These are phyloP conservation scores for Pichia sp. DNA, from an alignment of 1,139 yeast species.

Conservation along the genomic window DNA sequence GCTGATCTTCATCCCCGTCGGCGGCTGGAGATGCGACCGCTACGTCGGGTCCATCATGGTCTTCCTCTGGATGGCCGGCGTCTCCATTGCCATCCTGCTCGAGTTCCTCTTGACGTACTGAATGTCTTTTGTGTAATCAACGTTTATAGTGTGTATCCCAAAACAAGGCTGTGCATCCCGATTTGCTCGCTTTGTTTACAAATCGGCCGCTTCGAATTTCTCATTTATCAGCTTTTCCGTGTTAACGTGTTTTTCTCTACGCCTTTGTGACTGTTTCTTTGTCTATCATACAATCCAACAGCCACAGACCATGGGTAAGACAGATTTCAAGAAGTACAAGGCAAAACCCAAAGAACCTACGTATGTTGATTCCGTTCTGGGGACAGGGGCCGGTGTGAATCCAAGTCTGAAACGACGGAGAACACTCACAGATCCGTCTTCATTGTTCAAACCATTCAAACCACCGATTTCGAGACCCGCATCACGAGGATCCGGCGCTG, in stretches of 20 bases:
- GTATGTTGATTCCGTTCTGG: constrained; percentile 31
- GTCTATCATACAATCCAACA: neutral
- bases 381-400: constrained; percentile 40
- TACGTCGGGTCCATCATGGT: constrained; percentile 55
- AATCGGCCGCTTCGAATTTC: too few species aligned
- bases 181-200: too few species aligned
- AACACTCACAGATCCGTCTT: constrained; percentile 35
- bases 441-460: constrained; percentile 46
- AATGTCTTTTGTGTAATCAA: too few species aligned
- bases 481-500: constrained; percentile 10
- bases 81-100: constrained; percentile 25
- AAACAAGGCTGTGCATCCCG: too few species aligned
- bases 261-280: neutral
- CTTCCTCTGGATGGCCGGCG: constrained; percentile 53
- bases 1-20: constrained; percentile 54
- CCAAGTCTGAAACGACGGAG: constrained; percentile 33
- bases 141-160: too few species aligned
- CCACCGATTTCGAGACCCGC: constrained; percentile 18
- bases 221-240: too few species aligned
- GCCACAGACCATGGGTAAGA: neutral
- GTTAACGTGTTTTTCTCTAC: constrained; percentile 2
- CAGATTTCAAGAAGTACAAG: constrained; percentile 20
- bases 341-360: constrained; percentile 29
- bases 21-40: constrained; percentile 64
- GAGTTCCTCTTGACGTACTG: constrained; percentile 14